Evolutionary conservation across 2,329 filamentous ascomycete species (phyloP), one percentile per base, ranked within the genome.

Genomic region (Arthrobotrys sphaeroides): DNA sequence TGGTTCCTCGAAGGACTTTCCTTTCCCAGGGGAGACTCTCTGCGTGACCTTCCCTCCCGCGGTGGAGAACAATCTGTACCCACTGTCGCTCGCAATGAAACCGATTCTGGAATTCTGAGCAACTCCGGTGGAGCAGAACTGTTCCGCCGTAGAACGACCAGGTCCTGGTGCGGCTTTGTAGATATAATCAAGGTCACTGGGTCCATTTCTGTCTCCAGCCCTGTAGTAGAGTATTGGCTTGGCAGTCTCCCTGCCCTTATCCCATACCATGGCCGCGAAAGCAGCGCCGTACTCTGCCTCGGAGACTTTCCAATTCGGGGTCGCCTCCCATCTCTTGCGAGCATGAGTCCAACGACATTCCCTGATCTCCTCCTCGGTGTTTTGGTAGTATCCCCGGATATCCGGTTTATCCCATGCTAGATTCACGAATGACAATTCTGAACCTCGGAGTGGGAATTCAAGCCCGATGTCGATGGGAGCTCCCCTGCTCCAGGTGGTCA

Each of bases 301-400:
- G 12, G 36, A 24, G 3, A 38, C 10, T 18, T 5, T 13, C 51
- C 51, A 60, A 16, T 43, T 10, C 2, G 55, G 24, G 0, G 6
- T 28, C 5, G 20, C 2, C 12, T n/a, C 31, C 55, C 55, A 60
- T 26, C 31, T 60, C 1, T 22, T 20, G 7, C 22, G n/a, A 0
- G 33, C n/a, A n/a, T 43, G 6, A 12, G 43, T 18, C 24, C n/a
- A n/a, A n/a, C n/a, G 20, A 3, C 18, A 26, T 31, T 60, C 6
- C 6, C 6, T 28, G 38, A 60, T 60, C 10, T 2, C 16, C 3
- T 26, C 38, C 1, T n/a, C 22, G 24, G 55, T 43, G 22, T 16
- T 43, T 60, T 60, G 55, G 13, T 31, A 60, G 20, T 43, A 60
- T 0, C 55, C 55, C 5, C 55, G 33, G 24, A 60, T 60, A 22